Evolutionary conservation across 805 yeast genomes (phyloP), one percentile per base, ranked within the genome.

Genomic region (Starmerella apicola): DNA sequence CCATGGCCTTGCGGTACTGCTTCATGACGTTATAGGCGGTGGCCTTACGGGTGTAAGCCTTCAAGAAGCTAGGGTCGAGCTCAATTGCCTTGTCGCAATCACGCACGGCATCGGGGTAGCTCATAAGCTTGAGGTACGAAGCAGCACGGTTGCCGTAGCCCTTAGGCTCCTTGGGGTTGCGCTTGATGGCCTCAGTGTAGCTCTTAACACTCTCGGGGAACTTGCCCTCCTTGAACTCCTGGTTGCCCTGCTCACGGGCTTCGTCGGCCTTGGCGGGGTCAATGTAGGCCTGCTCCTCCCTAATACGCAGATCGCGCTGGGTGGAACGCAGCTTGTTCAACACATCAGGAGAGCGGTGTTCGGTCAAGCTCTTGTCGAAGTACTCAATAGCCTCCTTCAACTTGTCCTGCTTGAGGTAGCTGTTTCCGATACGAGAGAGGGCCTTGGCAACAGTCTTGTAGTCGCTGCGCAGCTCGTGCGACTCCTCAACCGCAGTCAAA

Each of bases 91-190:
- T 60, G 56, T 88, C 82, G 68, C 96, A 85, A 64, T 91, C 99
- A 53, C 72, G 71, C 42, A 91, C 78, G 15, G 94, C 96, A 51
- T 88, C 97, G 16, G 96, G 96, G 81, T 88, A 91, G 10, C 95
- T 83, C 81, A 88, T 75, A 51, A 91, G 73, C 64, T 91, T 91
- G 34, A 94, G 78, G 58, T 81, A 72, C 1, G 95, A 95, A 29
- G 98, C 98, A 38, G 99, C 98, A 65, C 99, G 81, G 68, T 91
- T 91, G 26, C 94, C 85, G 63, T 85, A 91, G 42, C 96, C 97
- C 62, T 95, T 76, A 19, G 94, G 93, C 62, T 91, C 97, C 41
- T 76, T 76, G 42, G 99, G 99, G n/a, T 86, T 85, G 61, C 99
- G 81, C 65, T 85, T 83, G 54, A 88, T 70, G 86, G 91, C 91